Conservation (phyloP, 495 filamentous ascomycete genomes). For the Penicillium crystallinum region DNA sequence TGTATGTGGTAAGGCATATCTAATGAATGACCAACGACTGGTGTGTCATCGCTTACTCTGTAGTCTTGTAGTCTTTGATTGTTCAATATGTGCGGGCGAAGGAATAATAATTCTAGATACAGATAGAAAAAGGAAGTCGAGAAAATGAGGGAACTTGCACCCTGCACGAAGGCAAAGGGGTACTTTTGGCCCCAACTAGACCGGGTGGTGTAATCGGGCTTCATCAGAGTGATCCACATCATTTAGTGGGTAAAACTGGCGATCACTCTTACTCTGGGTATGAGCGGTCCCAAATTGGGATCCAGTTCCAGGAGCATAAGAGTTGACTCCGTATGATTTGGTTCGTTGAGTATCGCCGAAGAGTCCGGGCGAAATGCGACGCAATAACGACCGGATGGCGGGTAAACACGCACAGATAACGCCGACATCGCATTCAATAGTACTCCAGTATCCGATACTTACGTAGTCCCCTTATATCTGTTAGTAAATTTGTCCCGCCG, state of each 20-base stretch:
- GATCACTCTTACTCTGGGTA: constrained; percentile 16
- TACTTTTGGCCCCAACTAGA: neutral
- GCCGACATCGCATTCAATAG: constrained; percentile 30
- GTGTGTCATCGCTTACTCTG: neutral
- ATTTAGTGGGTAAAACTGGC: constrained; percentile 21
- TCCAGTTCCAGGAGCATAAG: constrained; percentile 14
- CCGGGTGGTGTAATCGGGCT: constrained; percentile 7
- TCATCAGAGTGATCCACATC: constrained; percentile 26
- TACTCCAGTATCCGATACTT: constrained; percentile 29
- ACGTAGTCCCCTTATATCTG: constrained; percentile 31
- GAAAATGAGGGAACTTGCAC: neutral
- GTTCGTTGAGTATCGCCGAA: constrained; percentile 23
- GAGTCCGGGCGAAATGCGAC: constrained; percentile 18
- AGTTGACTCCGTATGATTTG: constrained; percentile 17
- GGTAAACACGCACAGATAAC: constrained; percentile 34
- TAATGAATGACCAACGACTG: neutral
- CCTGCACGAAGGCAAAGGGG: neutral
- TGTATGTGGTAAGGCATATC: neutral
- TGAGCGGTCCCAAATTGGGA: constrained; percentile 16
- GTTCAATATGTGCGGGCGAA: neutral
- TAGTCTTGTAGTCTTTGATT: neutral
- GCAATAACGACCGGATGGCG: constrained; percentile 26
- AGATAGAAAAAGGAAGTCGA: neutral
- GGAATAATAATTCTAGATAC: neutral
- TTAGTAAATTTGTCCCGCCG: neutral